These are phyloP conservation scores for Pythium rishiriense DNA, from an alignment of 352 stramenopile species.

Conservation along the genomic window DNA sequence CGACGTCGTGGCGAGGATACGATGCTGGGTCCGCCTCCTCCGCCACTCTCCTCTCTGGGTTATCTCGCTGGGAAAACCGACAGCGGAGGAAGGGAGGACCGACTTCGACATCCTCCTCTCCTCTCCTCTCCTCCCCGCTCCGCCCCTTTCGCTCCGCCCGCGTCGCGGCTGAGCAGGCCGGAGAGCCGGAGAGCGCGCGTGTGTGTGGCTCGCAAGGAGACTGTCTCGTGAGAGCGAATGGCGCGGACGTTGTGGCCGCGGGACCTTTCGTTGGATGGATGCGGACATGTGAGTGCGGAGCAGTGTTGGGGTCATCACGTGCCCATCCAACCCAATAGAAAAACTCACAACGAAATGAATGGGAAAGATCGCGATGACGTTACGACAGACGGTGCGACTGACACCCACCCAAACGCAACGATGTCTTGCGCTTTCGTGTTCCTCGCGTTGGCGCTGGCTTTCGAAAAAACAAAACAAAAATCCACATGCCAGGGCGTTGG, in stretches of 20 bases:
- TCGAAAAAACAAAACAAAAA: neutral
- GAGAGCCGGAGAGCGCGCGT: conserved; percentile 3
- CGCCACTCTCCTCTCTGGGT: neutral
- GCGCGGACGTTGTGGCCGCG: neutral
- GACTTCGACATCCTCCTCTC: neutral
- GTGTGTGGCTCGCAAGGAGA: neutral
- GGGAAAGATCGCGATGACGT: neutral
- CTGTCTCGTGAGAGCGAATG: neutral
- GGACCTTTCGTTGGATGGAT: neutral
- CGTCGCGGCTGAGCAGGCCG: conserved; percentile 12
- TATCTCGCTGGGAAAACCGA: neutral
- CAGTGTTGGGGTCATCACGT: conserved; percentile 14
- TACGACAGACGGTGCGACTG: neutral
- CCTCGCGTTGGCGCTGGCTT: neutral
- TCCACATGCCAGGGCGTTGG: neutral
- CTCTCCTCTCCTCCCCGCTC: neutral
- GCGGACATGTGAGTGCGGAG: neutral
- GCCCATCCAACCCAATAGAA: neutral
- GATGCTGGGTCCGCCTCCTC: neutral
- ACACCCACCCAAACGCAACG: neutral
- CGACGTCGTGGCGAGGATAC: neutral
- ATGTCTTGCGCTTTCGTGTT: neutral
- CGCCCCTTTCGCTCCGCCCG: conserved; percentile 11
- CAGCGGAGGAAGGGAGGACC: too few relatives aligned
- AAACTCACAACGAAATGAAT: neutral